phyloP scores from a whole-genome alignment of 805 yeast species.

The Vanderwaltozyma verrucispora region DNA sequence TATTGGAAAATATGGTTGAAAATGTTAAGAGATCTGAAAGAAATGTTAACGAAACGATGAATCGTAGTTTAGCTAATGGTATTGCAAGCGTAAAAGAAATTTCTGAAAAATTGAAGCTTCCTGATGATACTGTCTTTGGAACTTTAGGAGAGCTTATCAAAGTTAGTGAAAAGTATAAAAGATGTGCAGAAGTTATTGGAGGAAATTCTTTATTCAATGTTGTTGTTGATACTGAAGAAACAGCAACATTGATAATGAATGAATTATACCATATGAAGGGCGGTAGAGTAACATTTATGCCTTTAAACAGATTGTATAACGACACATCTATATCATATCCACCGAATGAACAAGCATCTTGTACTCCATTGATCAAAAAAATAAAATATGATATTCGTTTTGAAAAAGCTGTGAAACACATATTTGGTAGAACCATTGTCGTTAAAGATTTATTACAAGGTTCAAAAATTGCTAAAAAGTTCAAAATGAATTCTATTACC shows the following conservation, averaged over 20 bases:
- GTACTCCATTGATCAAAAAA: constrained; percentile 67
- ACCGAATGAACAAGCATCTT: constrained; percentile 36
- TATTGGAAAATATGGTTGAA: constrained; percentile 42
- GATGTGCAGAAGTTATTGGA: constrained; percentile 83
- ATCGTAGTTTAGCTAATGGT: constrained; percentile 58
- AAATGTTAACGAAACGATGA: constrained; percentile 62
- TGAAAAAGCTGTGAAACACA: constrained; percentile 60
- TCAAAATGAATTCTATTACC: constrained; percentile 67
- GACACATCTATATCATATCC: constrained; percentile 44
- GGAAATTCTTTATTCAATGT: constrained; percentile 80
- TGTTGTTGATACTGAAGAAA: constrained; percentile 78
- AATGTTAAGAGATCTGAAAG: constrained; percentile 51
- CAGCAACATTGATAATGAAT: constrained; percentile 71
- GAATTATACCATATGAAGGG: constrained; percentile 57
- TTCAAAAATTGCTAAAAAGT: constrained; percentile 49
- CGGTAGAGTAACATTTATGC: constrained; percentile 88
- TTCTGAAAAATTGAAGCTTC: constrained; percentile 45
- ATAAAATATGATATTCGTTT: constrained; percentile 50
- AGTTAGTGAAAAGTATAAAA: constrained; percentile 71
- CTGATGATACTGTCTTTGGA: constrained; percentile 57
- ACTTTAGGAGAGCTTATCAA: constrained; percentile 75
- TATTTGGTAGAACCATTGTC: constrained; percentile 75
- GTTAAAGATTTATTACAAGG: constrained; percentile 62
- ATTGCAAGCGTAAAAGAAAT: constrained; percentile 59
- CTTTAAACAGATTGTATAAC: constrained; percentile 54